Conservation (phyloP, 2,329 filamentous ascomycete genomes). For the Fusarium oligoseptatum region DNA sequence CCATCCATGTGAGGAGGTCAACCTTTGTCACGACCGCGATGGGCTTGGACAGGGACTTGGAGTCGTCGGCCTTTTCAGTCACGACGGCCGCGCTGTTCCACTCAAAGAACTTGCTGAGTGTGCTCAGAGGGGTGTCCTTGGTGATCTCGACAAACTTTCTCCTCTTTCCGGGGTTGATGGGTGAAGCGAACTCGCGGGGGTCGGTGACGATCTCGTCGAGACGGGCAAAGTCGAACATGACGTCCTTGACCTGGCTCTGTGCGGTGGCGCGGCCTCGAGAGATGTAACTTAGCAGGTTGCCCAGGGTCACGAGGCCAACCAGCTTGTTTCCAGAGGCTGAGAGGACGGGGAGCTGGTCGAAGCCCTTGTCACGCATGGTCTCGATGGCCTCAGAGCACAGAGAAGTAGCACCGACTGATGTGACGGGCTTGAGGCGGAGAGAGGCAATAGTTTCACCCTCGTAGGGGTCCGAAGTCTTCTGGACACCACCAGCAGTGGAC, state of each 20-base stretch:
- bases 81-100: slow-evolving; percentile 98
- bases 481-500: slow-evolving; percentile 57
- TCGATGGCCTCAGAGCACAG: slow-evolving; percentile 91
- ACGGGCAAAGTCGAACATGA: slow-evolving; percentile 97
- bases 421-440: slow-evolving; percentile 92
- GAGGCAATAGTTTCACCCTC: slow-evolving; percentile 82
- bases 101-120: slow-evolving; percentile 93
- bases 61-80: slow-evolving; percentile 77
- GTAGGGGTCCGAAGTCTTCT: slow-evolving; percentile 74
- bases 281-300: slow-evolving; percentile 93
- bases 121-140: slow-evolving; percentile 84
- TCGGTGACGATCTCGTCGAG: slow-evolving; percentile 94
- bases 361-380: slow-evolving; percentile 97
- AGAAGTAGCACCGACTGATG: slow-evolving; percentile 79
- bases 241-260: slow-evolving; percentile 80
- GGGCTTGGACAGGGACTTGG: slow-evolving; percentile 76
- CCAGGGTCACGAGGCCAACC: slow-evolving; percentile 92
- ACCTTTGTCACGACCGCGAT: slow-evolving; percentile 96
- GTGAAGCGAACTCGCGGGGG: slow-evolving; percentile 71
- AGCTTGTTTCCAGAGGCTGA: slow-evolving; percentile 77
- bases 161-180: slow-evolving; percentile 58
- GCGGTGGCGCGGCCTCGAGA: slow-evolving; percentile 83
- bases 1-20: slow-evolving; percentile 91
- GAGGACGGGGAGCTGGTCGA: slow-evolving; percentile 96
- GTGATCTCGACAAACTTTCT: slow-evolving; percentile 95